phyloP scores from a whole-genome alignment of 805 yeast genomes.

The Helenozyma rhizophorensis region DNA sequence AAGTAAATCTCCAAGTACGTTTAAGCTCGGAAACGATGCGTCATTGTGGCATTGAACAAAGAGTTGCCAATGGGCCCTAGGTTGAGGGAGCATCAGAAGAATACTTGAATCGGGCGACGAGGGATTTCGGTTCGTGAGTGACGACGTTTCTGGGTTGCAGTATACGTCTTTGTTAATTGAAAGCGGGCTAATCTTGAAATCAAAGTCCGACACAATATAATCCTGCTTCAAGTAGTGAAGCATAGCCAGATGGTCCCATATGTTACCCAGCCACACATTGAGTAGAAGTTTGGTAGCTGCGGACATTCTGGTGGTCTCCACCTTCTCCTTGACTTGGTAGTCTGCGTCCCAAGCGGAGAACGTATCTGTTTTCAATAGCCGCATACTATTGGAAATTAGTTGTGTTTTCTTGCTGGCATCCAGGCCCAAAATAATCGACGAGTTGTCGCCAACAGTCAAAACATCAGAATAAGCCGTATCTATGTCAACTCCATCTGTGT shows the following conservation, averaged over 20 bases:
- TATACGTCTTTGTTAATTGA: constrained; percentile 2
- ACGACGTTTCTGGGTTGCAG: constrained; percentile 14
- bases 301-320: constrained; percentile 83
- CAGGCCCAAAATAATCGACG: constrained; percentile 6
- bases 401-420: constrained; percentile 17
- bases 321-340: constrained; percentile 64
- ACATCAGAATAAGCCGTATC: constrained; percentile 7
- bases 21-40: constrained; percentile 47
- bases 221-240: constrained; percentile 11
- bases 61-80: constrained; percentile 51
- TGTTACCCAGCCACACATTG: constrained; percentile 79
- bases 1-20: constrained; percentile 31
- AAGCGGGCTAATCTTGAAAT: constrained; percentile 4
- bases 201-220: constrained; percentile 3
- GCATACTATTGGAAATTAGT: constrained; percentile 10
- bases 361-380: constrained; percentile 6
- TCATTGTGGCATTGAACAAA: constrained; percentile 59
- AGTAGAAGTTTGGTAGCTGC: constrained; percentile 57
- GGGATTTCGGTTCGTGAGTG: constrained; percentile 3
- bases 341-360: constrained; percentile 56
- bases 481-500: background rate
- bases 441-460: constrained; percentile 11
- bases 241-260: constrained; percentile 59
- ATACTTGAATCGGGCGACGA: constrained; percentile 5
- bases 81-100: constrained; percentile 31